Percentiles rank a stretch among this genome's conserved stretches.
These are phyloP conservation scores for Phytopythium mirpurense DNA, from an alignment of 352 stramenopile genomes.

Conservation along the genomic window DNA sequence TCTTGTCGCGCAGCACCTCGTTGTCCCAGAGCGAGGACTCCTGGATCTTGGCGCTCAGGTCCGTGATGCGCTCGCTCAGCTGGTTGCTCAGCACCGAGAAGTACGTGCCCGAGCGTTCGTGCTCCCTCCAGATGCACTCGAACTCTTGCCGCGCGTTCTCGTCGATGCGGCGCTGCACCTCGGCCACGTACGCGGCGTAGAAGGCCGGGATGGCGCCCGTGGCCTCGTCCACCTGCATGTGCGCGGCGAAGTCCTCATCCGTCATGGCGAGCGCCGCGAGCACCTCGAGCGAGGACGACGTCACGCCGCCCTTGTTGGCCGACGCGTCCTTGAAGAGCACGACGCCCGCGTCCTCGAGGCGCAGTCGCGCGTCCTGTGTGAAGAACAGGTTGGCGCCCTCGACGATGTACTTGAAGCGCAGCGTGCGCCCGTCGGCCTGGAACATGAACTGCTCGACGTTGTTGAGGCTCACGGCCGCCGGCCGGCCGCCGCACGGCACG, in stretches of 20 bases:
- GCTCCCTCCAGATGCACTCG: conserved; percentile 80
- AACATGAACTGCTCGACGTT: conserved; percentile 93
- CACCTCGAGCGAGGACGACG: conserved; percentile 74
- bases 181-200: conserved; percentile 73
- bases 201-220: conserved; percentile 56
- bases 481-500: conserved; percentile 94
- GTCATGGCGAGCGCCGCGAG: conserved; percentile 65
- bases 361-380: conserved; percentile 91
- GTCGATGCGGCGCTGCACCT: conserved; percentile 78
- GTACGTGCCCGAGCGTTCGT: conserved; percentile 62
- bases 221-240: conserved; percentile 73
- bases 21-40: conserved; percentile 74
- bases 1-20: conserved; percentile 52
- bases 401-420: conserved; percentile 94
- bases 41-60: conserved; percentile 78
- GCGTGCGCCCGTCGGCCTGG: conserved; percentile 58
- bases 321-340: conserved; percentile 97
- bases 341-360: conserved; percentile 93
- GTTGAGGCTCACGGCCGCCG: conserved; percentile 93
- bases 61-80: conserved; percentile 75
- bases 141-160: conserved; percentile 76
- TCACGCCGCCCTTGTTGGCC: conserved; percentile 84
- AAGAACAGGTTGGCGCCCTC: conserved; percentile 98
- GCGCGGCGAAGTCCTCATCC: conserved; percentile 71
- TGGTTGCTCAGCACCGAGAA: conserved; percentile 74